Base-by-base conservation (phyloP, 805 yeast genomes). In the Candida incommunis region DNA sequence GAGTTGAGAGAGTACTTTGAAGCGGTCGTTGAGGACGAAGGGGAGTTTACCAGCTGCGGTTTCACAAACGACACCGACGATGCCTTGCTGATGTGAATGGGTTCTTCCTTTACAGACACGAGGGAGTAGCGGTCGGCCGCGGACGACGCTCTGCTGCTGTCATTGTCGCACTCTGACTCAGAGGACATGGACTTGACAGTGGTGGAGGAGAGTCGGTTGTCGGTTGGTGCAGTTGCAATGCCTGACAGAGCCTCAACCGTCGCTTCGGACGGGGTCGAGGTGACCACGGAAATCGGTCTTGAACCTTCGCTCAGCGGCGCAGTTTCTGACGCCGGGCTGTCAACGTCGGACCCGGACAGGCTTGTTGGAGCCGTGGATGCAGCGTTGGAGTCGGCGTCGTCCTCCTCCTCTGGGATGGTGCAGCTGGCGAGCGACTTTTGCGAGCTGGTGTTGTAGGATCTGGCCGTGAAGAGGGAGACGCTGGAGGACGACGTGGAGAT, bases 41-140 rank as follows among this genome's bases (percentile, higher is more conserved):
- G 37, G 5, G 37, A 31, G 37, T 31, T 31, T 11, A 31, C 37
- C 18, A 31, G 37, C 37, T 31, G 37, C 7, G 37, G 37, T n/a
- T 31, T 31, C 20, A 16, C 18, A n/a, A 9, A 31, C 18, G 37
- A 31, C 18, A 31, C 37, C 13, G 37, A 9, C 7, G 37, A 9
- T 5, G 37, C 37, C 37, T 31, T 31, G 37, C 18, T 31, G 37
- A 31, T 13, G 18, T 31, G 37, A n/a, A 31, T 31, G 9, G 37
- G 37, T 18, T 31, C 37, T 18, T 31, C 37, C 18, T 31, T 31
- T 7, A 31, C 37, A n/a, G 37, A 31, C 18, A 31, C 18, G 18
- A 31, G 20, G 20, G 37, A 31, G 37, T 31, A 31, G 37, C n/a
- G 13, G 37, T 31, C 37, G 20, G 37, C 37, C 4, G 37, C 13